Conservation (phyloP, 2,329 filamentous ascomycete species). For the Penicillium capsulatum region DNA sequence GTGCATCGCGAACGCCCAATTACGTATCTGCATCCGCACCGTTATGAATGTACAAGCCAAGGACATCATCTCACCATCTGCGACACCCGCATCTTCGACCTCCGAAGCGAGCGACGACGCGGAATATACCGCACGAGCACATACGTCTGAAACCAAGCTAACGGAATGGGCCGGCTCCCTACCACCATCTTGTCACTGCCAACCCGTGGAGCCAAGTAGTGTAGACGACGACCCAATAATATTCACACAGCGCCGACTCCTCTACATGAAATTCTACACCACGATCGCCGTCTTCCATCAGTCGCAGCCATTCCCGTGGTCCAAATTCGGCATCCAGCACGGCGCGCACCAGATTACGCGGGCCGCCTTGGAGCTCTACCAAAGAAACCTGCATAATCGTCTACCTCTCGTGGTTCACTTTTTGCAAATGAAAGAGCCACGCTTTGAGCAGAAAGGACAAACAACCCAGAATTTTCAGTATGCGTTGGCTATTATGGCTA, state of each 20-base stretch:
- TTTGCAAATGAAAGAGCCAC: constrained; percentile 8
- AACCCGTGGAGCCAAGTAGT: constrained; percentile 2
- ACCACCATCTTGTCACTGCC: constrained; percentile 10
- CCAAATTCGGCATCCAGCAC: constrained; percentile 15
- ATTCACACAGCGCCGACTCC: constrained; percentile 11
- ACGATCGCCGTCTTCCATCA: constrained; percentile 18
- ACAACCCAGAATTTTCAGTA: constrained; percentile 9
- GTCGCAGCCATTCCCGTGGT: constrained; percentile 12
- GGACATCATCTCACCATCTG: neutral
- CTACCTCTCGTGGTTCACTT: constrained; percentile 14
- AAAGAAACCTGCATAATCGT: constrained; percentile 8
- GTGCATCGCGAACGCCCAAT: constrained; percentile 10
- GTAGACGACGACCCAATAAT: constrained; percentile 7
- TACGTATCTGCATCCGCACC: constrained; percentile 12
- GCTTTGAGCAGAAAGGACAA: constrained; percentile 2
- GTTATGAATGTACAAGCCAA: constrained; percentile 14
- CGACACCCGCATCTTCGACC: constrained; percentile 3
- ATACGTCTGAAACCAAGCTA: constrained; percentile 9
- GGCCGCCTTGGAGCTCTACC: constrained; percentile 11
- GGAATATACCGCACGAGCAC: constrained; percentile 4
- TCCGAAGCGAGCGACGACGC: neutral
- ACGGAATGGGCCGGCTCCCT: constrained; percentile 15
- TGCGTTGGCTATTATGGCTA: constrained; percentile 11
- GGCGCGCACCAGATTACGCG: constrained; percentile 14
- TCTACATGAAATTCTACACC: constrained; percentile 17